Base-by-base conservation (phyloP, 441 rosid species). In the Aquilaria agallochum region DNA sequence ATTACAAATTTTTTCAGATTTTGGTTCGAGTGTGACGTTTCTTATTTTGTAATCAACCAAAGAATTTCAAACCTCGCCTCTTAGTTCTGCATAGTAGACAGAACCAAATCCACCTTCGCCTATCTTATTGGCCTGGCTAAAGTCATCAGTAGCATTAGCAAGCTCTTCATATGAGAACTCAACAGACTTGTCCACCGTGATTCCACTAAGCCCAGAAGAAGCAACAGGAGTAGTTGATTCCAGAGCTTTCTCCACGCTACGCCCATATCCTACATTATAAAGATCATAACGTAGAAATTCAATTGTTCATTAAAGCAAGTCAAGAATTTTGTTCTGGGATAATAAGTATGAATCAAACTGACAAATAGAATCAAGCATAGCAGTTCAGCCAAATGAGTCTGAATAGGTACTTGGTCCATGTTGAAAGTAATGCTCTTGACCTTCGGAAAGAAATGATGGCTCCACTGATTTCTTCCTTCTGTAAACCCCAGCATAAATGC, bases 141-240 rank as follows among this genome's bases (percentile, higher is more conserved):
- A 65, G 50, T 65, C 56, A 57, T 65, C 11, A 0, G 68, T 65
- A 5, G 68, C 68, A 20, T 57, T 50, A 50, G 68, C 68, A 31
- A 65, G 68, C 56, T 65, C 68, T 20, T 65, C 68, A 51, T 50
- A 65, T 10, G 68, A 57, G 51, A 65, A 65, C 68, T 57, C 68
- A n/a, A 57, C 62, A 14, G 68, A 65, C 56, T 57, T 57, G 13
- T 65, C 68, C 15, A 65, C 68, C 9, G 62, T 65, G 56, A 65
- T 65, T 30, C 57, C 62, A 4, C 50, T 40, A 40, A 36, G 56
- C 14, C 62, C 62, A 4, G 50, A 50, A 68, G 71, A 76, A 27
- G 76, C 70, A 64, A 68, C 77, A 42, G 70, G 79, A 62, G 80
- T 80, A 32, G 75, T 70, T 62, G 80, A 76, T 48, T 81, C 87